Conservation (phyloP, 2,329 filamentous ascomycete genomes). For the Cytospora schulzeri region DNA sequence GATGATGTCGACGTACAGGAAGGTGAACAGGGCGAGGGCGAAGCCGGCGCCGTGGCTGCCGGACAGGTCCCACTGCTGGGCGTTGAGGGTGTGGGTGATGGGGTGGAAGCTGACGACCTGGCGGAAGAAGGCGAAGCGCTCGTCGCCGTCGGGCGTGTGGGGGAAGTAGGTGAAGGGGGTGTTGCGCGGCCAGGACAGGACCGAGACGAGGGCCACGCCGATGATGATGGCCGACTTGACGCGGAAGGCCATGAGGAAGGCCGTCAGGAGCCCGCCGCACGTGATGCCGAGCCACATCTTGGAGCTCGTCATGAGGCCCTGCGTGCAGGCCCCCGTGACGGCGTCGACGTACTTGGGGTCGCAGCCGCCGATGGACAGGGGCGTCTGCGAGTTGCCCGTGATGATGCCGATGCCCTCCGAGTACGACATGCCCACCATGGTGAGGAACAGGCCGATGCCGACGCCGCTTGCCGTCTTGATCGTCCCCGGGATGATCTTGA, state of each 20-base stretch:
- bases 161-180: constrained; percentile 76
- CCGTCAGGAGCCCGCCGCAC: constrained; percentile 76
- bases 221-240: constrained; percentile 76
- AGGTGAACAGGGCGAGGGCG: constrained; percentile 72
- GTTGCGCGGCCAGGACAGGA: constrained; percentile 73
- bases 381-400: constrained; percentile 69
- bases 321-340: constrained; percentile 52
- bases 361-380: constrained; percentile 78
- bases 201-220: constrained; percentile 70
- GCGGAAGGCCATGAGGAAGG: constrained; percentile 77
- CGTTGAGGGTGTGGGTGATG: constrained; percentile 63
- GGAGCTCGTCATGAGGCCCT: constrained; percentile 74
- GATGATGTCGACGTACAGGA: constrained; percentile 79
- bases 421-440: constrained; percentile 71
- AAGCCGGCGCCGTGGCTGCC: constrained; percentile 62
- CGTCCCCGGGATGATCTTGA: constrained; percentile 64
- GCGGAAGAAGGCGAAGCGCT: constrained; percentile 71
- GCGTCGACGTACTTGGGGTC: constrained; percentile 53
- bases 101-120: constrained; percentile 72
- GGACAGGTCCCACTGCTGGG: constrained; percentile 66
- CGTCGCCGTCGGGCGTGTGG: constrained; percentile 63
- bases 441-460: constrained; percentile 66
- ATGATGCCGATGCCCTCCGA: constrained; percentile 81
- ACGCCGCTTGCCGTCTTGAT: constrained; percentile 68
- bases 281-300: constrained; percentile 85